phyloP scores from a whole-genome alignment of 83 land plant species.

The Picea abies region DNA sequence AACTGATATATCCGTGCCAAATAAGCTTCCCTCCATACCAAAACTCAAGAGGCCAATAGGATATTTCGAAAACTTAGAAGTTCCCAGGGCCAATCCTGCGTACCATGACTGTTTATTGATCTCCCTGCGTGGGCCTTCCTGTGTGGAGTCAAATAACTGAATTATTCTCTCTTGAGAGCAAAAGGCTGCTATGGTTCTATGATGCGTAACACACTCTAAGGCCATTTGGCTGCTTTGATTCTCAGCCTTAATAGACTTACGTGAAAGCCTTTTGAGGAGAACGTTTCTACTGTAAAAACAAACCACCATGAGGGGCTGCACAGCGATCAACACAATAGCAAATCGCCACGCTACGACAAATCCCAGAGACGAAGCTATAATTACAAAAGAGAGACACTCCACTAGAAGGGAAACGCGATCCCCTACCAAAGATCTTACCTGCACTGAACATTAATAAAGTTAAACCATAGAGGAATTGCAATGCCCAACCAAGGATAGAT shows the following conservation, averaged over 20 bases:
- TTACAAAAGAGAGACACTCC: constrained; percentile 52
- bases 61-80: constrained; percentile 14
- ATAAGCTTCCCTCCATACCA: constrained; percentile 45
- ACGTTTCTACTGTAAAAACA: constrained; percentile 17
- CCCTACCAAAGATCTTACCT: constrained; percentile 68
- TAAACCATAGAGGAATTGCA: constrained; percentile 38
- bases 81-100: constrained; percentile 29
- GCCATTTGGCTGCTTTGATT: constrained; percentile 59
- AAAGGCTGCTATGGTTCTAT: too few relatives aligned
- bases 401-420: constrained; percentile 62
- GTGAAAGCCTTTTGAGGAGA: constrained; percentile 43
- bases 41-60: constrained; percentile 32
- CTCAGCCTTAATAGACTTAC: constrained; percentile 42
- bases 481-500: constrained; percentile 1
- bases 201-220: constrained; percentile 15
- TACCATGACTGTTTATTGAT: constrained; percentile 31
- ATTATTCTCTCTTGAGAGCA: too few relatives aligned
- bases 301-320: constrained; percentile 61
- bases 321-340: constrained; percentile 69
- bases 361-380: constrained; percentile 43
- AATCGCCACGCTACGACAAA: constrained; percentile 60
- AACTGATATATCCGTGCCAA: constrained; percentile 21
- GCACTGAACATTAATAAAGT: neutral
- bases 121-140: constrained; percentile 31
- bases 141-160: constrained; percentile 24